A percentile compares a stretch with the other conserved stretches of the same genome.
These are phyloP conservation scores for Schoenoplectus tabernaemontani DNA, from an alignment of 202 grass and related monocot genomes.

Conservation along the genomic window DNA sequence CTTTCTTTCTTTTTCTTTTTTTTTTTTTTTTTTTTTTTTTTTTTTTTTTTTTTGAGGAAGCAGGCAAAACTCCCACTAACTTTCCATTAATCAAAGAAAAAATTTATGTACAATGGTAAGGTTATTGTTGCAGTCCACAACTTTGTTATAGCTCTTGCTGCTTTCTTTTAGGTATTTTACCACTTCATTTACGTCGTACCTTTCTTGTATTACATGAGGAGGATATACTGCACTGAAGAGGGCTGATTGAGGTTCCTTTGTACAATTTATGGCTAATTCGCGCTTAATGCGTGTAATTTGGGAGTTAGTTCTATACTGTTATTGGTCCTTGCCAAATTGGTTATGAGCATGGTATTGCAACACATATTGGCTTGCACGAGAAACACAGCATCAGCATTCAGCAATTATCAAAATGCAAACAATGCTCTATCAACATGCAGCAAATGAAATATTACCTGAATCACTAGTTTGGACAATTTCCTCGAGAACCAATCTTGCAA, in stretches of 20 bases:
- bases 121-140: background rate
- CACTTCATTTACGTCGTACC: background rate
- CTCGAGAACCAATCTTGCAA: background rate
- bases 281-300: background rate
- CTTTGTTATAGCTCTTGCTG: background rate
- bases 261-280: background rate
- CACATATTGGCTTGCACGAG: background rate
- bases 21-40: background rate
- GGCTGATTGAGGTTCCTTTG: background rate
- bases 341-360: background rate
- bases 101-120: background rate
- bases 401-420: background rate
- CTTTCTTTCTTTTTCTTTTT: too few relatives aligned
- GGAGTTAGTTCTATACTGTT: background rate
- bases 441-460: constrained; percentile 44
- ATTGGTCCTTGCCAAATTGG: background rate
- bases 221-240: background rate
- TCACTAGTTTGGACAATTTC: constrained; percentile 60
- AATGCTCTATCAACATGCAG: background rate
- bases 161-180: background rate
- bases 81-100: too few relatives aligned
- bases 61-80: too few relatives aligned
- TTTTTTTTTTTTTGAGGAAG: too few relatives aligned
- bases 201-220: background rate
- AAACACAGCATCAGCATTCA: background rate